phyloP scores from a whole-genome alignment of 2,329 filamentous ascomycete species.

The Sporothrix phasma region DNA sequence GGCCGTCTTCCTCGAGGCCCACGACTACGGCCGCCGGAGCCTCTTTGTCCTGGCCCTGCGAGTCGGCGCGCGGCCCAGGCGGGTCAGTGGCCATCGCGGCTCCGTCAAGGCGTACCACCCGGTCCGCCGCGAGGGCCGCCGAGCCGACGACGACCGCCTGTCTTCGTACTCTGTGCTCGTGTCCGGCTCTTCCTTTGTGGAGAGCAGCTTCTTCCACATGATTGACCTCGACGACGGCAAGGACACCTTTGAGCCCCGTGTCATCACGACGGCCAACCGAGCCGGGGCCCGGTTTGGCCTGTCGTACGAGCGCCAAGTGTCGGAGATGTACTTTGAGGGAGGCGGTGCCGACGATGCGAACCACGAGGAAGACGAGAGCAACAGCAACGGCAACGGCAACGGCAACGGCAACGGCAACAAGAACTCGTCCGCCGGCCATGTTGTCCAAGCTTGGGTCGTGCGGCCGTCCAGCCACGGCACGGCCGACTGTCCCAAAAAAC shows the following conservation, averaged over 20 bases:
- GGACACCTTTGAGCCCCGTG: slow-evolving; percentile 17
- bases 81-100: slow-evolving; percentile 19
- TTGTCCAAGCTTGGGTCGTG: slow-evolving; percentile 32
- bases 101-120: slow-evolving; percentile 24
- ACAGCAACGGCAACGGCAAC: too few species aligned
- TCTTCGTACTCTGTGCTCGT: slow-evolving; percentile 25
- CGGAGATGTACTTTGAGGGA: slow-evolving; percentile 34
- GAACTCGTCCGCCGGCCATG: slow-evolving; percentile 10
- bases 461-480: slow-evolving; percentile 30
- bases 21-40: slow-evolving; percentile 26
- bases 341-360: slow-evolving; percentile 15
- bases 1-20: slow-evolving; percentile 27
- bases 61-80: slow-evolving; percentile 22
- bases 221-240: slow-evolving; percentile 19
- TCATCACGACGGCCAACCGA: slow-evolving; percentile 26
- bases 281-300: slow-evolving; percentile 27
- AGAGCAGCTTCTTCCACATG: slow-evolving; percentile 31
- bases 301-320: slow-evolving; percentile 27
- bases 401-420: too few species aligned
- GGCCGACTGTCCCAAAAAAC: slow-evolving; percentile 23
- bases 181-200: slow-evolving; percentile 29
- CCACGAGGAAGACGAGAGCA: slow-evolving; percentile 14
- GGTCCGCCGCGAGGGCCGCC: slow-evolving; percentile 13
- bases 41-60: slow-evolving; percentile 28
- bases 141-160: slow-evolving; percentile 18